Conservation (phyloP, 192 early-diverging fungal species). For the Bifiguratus adelaidae region DNA sequence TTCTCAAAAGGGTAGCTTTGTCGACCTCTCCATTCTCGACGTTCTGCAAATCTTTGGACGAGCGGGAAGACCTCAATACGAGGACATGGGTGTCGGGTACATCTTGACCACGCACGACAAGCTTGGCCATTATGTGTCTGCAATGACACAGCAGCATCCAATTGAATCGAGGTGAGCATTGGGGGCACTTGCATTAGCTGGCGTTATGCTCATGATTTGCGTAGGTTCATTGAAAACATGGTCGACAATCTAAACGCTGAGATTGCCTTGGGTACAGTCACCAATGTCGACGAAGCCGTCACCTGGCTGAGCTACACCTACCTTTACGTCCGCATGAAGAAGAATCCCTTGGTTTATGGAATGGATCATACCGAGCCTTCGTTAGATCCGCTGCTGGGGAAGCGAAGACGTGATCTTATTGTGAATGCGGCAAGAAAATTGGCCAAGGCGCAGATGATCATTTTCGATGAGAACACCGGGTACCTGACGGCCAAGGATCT, state of each 20-base stretch:
- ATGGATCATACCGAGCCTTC: constrained; percentile 63
- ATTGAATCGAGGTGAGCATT: constrained; percentile 72
- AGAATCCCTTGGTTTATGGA: constrained; percentile 93
- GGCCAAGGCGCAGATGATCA: constrained; percentile 87
- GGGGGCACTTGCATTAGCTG: neutral
- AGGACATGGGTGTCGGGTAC: constrained; percentile 86
- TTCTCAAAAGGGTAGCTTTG: constrained; percentile 84
- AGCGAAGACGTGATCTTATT: constrained; percentile 76
- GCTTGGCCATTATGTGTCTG: constrained; percentile 83
- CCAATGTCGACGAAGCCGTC: constrained; percentile 90
- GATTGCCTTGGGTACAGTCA: constrained; percentile 90
- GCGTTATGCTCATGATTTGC: neutral
- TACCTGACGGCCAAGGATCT: constrained; percentile 84
- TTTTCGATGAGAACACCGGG: constrained; percentile 72
- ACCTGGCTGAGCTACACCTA: constrained; percentile 98
- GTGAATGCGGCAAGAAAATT: constrained; percentile 61
- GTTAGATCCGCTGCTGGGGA: constrained; percentile 71
- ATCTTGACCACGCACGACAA: constrained; percentile 94
- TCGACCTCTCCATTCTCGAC: constrained; percentile 93
- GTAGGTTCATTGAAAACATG: constrained; percentile 68
- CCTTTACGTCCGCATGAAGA: constrained; percentile 89
- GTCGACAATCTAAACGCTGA: constrained; percentile 98
- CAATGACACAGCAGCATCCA: constrained; percentile 92
- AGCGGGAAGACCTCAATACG: constrained; percentile 91
- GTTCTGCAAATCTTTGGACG: constrained; percentile 99